Base-by-base conservation (phyloP, 164 flowering plant species). In the Kingdonia uniflora region DNA sequence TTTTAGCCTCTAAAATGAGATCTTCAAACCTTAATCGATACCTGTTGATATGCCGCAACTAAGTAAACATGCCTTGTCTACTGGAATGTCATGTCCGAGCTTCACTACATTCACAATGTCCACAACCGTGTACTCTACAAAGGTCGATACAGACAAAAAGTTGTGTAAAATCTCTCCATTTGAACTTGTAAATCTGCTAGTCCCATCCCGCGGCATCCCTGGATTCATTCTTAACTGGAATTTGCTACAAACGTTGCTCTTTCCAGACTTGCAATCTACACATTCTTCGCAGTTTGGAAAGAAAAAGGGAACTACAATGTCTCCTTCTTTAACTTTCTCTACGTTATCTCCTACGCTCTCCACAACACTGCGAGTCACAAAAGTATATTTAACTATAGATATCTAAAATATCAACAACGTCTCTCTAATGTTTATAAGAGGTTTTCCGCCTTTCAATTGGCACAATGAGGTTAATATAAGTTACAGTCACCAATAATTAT, bases 41-140 rank as follows among this genome's bases (percentile, higher is more conserved):
- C 85, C 87, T 0, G 86, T 80, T 10, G 88, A 55, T 1, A 78
- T 77, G 5, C 86, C 84, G 49, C 88, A 82, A 40, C 94, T 71
- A 23, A 85, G 82, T 66, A 85, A 44, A 58, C 80, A 75, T 2
- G 84, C 86, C 55, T 68, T 78, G 14, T 81, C 84, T 1, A 64
- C 42, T 4, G 81, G 73, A 14, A 80, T 60, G 0, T 59, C 52
- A 6, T 50, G 42, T 37, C 15, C 47, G 16, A 78, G 67, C 53
- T 77, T 78, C 5, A 71, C 83, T 2, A 80, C 38, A 43, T 79
- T 54, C 0, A 60, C 51, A 0, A 77, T 45, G 37, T 85, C 88
- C 47, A 80, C 77, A 22, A 85, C 88, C 0, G 86, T 82, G 42
- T 76, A 82, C 64, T 82, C 78, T 5, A 65, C 16, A 46, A 82